These are phyloP conservation scores for Telfairia occidentalis DNA, from an alignment of 331 rosid genomes.

Conservation along the genomic window DNA sequence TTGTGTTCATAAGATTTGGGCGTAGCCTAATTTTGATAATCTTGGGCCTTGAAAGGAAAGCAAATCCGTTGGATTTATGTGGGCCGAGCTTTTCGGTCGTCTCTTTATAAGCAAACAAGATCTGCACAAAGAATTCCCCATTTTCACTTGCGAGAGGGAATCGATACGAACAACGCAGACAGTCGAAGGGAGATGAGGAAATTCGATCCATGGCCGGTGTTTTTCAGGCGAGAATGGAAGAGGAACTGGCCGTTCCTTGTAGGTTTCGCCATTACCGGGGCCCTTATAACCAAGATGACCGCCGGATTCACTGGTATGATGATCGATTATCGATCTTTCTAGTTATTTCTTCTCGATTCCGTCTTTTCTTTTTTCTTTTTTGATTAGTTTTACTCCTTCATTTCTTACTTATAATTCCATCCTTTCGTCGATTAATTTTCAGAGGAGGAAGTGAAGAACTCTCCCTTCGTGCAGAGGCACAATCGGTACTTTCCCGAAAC, in stretches of 20 bases:
- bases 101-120: neutral
- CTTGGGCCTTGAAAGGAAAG: neutral
- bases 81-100: neutral
- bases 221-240: conserved; percentile 84
- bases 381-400: neutral
- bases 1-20: neutral
- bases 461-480: conserved; percentile 63
- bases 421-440: neutral
- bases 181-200: conserved; percentile 34
- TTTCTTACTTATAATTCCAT: neutral
- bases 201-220: conserved; percentile 89
- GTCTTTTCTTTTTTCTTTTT: neutral
- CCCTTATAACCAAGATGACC: conserved; percentile 54
- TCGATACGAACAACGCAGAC: neutral
- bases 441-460: conserved; percentile 91
- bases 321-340: neutral
- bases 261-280: conserved; percentile 72
- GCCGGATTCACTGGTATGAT: conserved; percentile 53
- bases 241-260: conserved; percentile 83
- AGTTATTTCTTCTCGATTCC: neutral
- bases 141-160: neutral
- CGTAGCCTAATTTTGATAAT: neutral
- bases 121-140: neutral
- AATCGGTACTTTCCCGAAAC: conserved; percentile 31
- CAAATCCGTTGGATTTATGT: neutral